These are phyloP conservation scores for Moesziomyces sp. DNA, from an alignment of 1,284 basidiomycete species.

Conservation along the genomic window DNA sequence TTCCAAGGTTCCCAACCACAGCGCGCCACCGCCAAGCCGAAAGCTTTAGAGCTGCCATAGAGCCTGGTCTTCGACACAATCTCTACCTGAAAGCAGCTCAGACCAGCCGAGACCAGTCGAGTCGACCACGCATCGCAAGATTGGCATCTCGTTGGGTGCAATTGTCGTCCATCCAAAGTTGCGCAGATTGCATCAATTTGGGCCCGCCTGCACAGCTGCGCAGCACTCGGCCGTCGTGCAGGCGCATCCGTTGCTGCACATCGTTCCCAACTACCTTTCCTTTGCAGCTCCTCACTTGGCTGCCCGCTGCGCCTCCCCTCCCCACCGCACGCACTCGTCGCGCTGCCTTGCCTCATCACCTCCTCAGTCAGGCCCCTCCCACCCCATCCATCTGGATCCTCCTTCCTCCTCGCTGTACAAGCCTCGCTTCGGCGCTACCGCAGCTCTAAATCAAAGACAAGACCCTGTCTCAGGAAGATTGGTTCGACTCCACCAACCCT, in stretches of 20 bases:
- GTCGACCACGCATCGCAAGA: too few relatives aligned
- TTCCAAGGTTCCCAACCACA: not conserved
- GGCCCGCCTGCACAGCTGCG: not conserved
- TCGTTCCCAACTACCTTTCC: conserved; percentile 19
- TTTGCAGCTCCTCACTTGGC: conserved; percentile 21
- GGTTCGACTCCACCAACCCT: conserved; percentile 3
- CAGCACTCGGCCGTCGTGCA: not conserved
- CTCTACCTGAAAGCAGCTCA: too few relatives aligned
- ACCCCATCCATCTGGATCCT: not conserved
- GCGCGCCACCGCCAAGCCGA: not conserved
- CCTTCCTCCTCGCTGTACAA: conserved; percentile 12
- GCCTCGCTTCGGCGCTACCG: conserved; percentile 38
- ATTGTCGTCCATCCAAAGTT: not conserved
- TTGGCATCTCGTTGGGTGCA: not conserved
- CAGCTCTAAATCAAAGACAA: conserved; percentile 24
- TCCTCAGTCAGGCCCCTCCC: conserved; percentile 7
- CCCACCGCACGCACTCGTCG: not conserved
- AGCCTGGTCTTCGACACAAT: too few relatives aligned
- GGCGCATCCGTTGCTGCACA: conserved; percentile 14
- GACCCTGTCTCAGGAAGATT: conserved; percentile 28
- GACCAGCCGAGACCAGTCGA: too few relatives aligned
- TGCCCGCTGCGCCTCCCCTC: too few relatives aligned
- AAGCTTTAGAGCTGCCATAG: too few relatives aligned
- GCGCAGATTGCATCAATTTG: conserved; percentile 2
- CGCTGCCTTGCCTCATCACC: not conserved